These are phyloP conservation scores for Xerocomus nothofagi DNA, from an alignment of 1,284 basidiomycete genomes.

Conservation along the genomic window DNA sequence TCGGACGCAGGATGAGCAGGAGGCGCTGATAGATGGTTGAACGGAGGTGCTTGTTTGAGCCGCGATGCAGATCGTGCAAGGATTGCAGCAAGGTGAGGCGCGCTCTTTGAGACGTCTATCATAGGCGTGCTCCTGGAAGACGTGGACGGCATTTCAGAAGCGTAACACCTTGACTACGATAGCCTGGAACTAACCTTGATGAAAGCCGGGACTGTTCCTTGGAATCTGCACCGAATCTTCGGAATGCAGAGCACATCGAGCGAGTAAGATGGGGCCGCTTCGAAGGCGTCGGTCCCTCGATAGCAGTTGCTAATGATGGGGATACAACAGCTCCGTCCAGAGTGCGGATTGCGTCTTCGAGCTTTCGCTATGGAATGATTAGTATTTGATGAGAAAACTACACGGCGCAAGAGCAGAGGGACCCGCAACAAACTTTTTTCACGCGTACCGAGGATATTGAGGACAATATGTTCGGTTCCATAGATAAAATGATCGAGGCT, in stretches of 20 bases:
- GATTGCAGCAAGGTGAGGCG: slow-evolving; percentile 68
- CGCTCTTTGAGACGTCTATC: slow-evolving; percentile 48
- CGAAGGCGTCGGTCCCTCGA: slow-evolving; percentile 43
- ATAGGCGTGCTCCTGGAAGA: slow-evolving; percentile 16
- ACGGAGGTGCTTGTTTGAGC: slow-evolving; percentile 38
- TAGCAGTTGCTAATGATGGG: slow-evolving; percentile 22
- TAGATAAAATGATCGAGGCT: not conserved
- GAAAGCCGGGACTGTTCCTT: slow-evolving; percentile 41
- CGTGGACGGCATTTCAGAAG: slow-evolving; percentile 16
- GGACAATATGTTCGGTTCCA: slow-evolving; percentile 18
- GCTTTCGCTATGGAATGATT: slow-evolving; percentile 58
- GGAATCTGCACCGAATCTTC: slow-evolving; percentile 68
- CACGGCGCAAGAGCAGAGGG: not conserved
- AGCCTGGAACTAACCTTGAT: slow-evolving; percentile 39
- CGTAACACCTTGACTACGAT: not conserved
- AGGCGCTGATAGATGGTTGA: slow-evolving; percentile 33
- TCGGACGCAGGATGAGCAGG: slow-evolving; percentile 48
- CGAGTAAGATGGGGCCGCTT: slow-evolving; percentile 55
- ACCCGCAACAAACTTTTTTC: slow-evolving; percentile 29
- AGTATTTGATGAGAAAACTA: slow-evolving; percentile 2
- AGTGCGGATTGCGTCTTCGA: slow-evolving; percentile 67
- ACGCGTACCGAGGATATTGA: slow-evolving; percentile 30
- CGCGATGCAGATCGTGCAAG: slow-evolving; percentile 59
- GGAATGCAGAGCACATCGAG: slow-evolving; percentile 70
- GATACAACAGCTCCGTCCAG: slow-evolving; percentile 59